phyloP scores from a whole-genome alignment of 495 filamentous ascomycete genomes.

The Tirmania nivea region DNA sequence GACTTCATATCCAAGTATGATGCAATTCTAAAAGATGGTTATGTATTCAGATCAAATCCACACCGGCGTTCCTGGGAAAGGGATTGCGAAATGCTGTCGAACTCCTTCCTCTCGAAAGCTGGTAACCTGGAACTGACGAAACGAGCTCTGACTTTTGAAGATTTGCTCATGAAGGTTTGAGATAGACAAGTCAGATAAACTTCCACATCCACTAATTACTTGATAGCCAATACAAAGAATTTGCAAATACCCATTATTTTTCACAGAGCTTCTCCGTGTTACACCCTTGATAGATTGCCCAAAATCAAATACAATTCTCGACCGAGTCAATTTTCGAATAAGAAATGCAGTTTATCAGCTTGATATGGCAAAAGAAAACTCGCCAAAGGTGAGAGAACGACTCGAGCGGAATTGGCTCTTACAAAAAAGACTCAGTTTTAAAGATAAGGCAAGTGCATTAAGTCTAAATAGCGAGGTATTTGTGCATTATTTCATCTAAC shows the following conservation, averaged over 20 bases:
- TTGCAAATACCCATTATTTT: slow-evolving; percentile 77
- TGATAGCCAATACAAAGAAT: slow-evolving; percentile 75
- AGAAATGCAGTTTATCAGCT: slow-evolving; percentile 50
- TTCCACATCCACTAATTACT: neutral
- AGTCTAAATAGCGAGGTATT: neutral
- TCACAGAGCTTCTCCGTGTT: slow-evolving; percentile 56
- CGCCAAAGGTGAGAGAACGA: slow-evolving; percentile 29
- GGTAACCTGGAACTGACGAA: slow-evolving; percentile 37
- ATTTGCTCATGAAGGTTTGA: slow-evolving; percentile 74
- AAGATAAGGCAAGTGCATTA: slow-evolving; percentile 37
- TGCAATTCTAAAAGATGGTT: slow-evolving; percentile 50
- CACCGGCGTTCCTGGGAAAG: slow-evolving; percentile 38
- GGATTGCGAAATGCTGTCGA: slow-evolving; percentile 69
- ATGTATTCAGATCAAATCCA: neutral
- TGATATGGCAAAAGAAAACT: slow-evolving; percentile 52
- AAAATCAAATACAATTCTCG: slow-evolving; percentile 52
- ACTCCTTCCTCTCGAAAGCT: slow-evolving; percentile 49
- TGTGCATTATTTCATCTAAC: too few relatives aligned
- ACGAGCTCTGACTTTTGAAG: slow-evolving; percentile 57
- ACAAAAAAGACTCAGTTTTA: slow-evolving; percentile 54
- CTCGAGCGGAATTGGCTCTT: slow-evolving; percentile 56
- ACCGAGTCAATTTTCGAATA: slow-evolving; percentile 47
- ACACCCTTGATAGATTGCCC: slow-evolving; percentile 72
- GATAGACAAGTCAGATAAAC: neutral
- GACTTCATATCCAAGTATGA: slow-evolving; percentile 78